Base-by-base conservation (phyloP, 2,329 filamentous ascomycete genomes). In the Celoporthe dispersa region DNA sequence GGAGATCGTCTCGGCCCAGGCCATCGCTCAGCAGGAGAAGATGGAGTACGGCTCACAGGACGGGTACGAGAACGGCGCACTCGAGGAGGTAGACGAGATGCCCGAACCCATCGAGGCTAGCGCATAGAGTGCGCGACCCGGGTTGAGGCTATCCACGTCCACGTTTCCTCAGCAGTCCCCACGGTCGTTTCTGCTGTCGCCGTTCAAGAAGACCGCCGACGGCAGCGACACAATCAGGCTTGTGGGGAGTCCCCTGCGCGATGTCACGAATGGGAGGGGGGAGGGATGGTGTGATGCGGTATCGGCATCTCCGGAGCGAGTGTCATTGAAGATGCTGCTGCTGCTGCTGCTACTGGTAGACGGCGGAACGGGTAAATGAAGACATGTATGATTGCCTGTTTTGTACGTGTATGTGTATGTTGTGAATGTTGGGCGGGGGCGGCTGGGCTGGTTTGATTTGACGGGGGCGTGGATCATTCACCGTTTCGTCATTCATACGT, bases 1-100 rank as follows among this genome's bases (percentile, higher is more conserved):
- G n/a, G 96, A 99, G 83, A 98, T 99, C 74, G 96, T 99, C 63
- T 97, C 94, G 51, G 93, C 94, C 41, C 96, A 99, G 82, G 96
- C 96, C 41, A 95, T 98, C 77, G 94, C 94, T 69, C 95, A 98
- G 81, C 94, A 97, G 82, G 94, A 97, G 82, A 95, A 93, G 83
- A 82, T 92, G 72, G 92, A 94, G 64, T 89, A 83, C 35, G 77
- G 76, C 67, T 84, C 86, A 71, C 85, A 89, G 64, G 80, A 80
- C 51, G 80, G 79, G 31, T 81, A 82, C 64, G 83, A 83, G 67
- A 84, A 86, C 63, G 83, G 84, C 41, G 83, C 84, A 60, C 78
- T 88, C 19, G 79, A 81, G 7, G 86, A 86, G 70, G 85, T 83
- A 64, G 86, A 86, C 68, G 87, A 88, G 76, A 80, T 76, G 67